Evolutionary conservation across 768 basidiomycete genomes (phyloP).

Genomic region (Coprinellus micaceus): DNA sequence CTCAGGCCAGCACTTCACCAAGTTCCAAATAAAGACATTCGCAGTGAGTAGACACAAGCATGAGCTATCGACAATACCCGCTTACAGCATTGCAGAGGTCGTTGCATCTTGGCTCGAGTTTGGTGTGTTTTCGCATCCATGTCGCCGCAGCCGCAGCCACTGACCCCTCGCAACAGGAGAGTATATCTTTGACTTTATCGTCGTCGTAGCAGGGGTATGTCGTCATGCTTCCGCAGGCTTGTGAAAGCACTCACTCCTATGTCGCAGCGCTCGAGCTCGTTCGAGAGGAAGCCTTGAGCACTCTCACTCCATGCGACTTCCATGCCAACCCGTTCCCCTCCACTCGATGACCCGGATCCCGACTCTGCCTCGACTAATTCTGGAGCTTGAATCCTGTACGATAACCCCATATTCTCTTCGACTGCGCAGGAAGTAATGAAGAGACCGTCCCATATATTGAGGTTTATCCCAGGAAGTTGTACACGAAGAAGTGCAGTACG

Average conservation of each 20-base stretch:
- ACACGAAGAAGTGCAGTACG: constrained; percentile 96
- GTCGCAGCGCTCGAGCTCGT: constrained; percentile 64
- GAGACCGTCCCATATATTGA: constrained; percentile 10
- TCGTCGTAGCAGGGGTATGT: constrained; percentile 77
- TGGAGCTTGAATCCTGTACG: background rate
- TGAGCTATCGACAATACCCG: no score
- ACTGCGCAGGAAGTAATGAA: constrained; percentile 8
- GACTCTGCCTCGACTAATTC: no score
- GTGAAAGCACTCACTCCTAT: background rate
- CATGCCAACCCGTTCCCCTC: constrained; percentile 1
- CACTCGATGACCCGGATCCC: background rate
- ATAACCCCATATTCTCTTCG: constrained; percentile 6
- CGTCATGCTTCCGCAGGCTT: background rate
- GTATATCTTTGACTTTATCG: constrained; percentile 82
- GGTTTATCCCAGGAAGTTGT: constrained; percentile 89
- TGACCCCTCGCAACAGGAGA: constrained; percentile 51
- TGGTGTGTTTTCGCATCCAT: constrained; percentile 41
- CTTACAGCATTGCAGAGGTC: constrained; percentile 45
- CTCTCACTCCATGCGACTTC: background rate
- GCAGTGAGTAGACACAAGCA: constrained; percentile 61
- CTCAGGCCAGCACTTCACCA: constrained; percentile 68
- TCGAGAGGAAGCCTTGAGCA: constrained; percentile 53
- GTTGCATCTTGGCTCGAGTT: constrained; percentile 76
- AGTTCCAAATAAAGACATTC: constrained; percentile 85
- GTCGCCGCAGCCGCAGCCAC: background rate